Evolutionary conservation across 345 rosid genomes (phyloP), one percentile per base, ranked within the genome.

Genomic region (Moringa oleifera): DNA sequence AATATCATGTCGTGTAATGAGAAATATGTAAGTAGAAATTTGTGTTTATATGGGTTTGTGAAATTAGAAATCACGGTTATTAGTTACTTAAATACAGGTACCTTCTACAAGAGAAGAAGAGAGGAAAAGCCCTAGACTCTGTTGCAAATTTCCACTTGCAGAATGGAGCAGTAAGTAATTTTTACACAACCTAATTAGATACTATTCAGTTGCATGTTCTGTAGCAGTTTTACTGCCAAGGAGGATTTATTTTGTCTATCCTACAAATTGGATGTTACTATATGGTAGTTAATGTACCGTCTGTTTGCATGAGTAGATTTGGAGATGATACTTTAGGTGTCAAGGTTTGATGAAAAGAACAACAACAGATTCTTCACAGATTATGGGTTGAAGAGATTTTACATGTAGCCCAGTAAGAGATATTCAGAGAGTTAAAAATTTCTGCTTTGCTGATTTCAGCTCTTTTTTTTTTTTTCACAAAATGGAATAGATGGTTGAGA

Each of bases 141-240:
- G 99, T 90, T 69, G 88, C 96, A 62, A 94, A 94, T 73, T 94
- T 94, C 78, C 99, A 88, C 80, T 76, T 90, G 85, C 96, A 90
- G 81, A 94, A 90, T 77, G 97, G 99, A 71, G 95, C 96, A 70
- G 97, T 90, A 83, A 65, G 85, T 62, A 31, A 18, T 19, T 52
- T 51, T 63, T 65, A 25, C 16, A 46, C 63, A 33, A 41, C 12
- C 51, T 17, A 49, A 58, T 37, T 12, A 22, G 10, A 22, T 46
- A 18, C 20, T 23, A 23, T 18, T 50, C n/a, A 22, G 46, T 20
- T 65, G 47, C 47, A 41, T 7, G 12, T 7, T 41, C 47, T 9
- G 47, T 41, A 41, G 47, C 12, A n/a, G 1, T 41, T 5, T 41
- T 41, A 16, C 47, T 15, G 47, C 47, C 47, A 41, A 15, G 47